These are phyloP conservation scores for Diddensiella transvaalensis DNA, from an alignment of 805 yeast genomes.

Conservation along the genomic window DNA sequence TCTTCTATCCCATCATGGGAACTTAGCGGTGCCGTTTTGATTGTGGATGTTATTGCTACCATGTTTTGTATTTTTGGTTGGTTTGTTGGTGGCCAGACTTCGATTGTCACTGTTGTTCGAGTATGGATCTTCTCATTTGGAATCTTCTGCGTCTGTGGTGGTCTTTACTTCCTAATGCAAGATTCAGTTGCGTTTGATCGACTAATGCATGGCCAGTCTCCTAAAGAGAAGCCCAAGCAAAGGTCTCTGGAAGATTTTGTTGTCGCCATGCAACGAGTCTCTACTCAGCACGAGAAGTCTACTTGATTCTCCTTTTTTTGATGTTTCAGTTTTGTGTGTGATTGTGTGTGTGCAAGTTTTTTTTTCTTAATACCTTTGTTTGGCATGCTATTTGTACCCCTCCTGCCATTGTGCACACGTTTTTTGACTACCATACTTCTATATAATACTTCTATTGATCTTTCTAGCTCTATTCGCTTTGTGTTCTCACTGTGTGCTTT, in stretches of 20 bases:
- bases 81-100: conserved; percentile 98
- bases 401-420: no score
- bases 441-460: no score
- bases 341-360: no score
- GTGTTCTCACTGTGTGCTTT: no score
- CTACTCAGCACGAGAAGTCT: conserved; percentile 63
- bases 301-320: no score
- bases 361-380: no score
- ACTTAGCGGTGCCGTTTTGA: conserved; percentile 87
- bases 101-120: conserved; percentile 91
- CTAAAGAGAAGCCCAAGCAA: conserved; percentile 40
- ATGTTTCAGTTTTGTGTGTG: no score
- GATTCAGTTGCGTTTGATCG: conserved; percentile 47
- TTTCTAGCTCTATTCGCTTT: no score
- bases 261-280: conserved; percentile 61
- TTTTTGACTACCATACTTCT: no score
- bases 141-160: conserved; percentile 94
- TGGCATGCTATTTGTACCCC: no score
- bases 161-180: conserved; percentile 93
- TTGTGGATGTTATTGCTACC: conserved; percentile 88
- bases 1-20: conserved; percentile 95
- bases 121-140: conserved; percentile 95
- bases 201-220: conserved; percentile 52
- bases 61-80: conserved; percentile 92
- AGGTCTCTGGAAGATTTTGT: conserved; percentile 58